Conservation (phyloP, 441 rosid genomes). For the Omphalea diandra region DNA sequence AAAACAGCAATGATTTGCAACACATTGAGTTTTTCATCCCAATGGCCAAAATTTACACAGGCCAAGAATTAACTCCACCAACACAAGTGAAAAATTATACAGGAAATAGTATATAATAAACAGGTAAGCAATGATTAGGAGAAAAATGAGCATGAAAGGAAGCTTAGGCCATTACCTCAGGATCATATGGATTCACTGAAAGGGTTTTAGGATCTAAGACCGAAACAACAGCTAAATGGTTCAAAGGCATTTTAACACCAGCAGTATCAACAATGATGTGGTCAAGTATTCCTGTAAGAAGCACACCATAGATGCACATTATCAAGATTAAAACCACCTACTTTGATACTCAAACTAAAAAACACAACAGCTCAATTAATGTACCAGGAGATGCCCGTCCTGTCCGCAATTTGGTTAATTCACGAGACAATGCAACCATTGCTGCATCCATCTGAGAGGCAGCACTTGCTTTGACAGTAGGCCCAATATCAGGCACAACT, state of each 20-base stretch:
- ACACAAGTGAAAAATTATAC: neutral
- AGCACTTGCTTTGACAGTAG: constrained; percentile 58
- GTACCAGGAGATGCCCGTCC: constrained; percentile 87
- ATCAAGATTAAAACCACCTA: constrained; percentile 17
- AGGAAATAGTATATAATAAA: constrained; percentile 1
- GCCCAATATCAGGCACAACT: constrained; percentile 58
- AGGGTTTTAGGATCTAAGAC: constrained; percentile 69
- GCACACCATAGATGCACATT: neutral
- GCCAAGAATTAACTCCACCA: neutral
- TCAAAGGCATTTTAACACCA: constrained; percentile 75
- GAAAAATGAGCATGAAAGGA: neutral
- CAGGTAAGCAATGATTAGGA: neutral
- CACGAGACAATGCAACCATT: constrained; percentile 65
- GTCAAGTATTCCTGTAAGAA: constrained; percentile 81
- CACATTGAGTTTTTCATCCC: constrained; percentile 1
- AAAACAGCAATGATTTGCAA: neutral
- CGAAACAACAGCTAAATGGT: constrained; percentile 79
- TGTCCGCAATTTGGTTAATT: constrained; percentile 72
- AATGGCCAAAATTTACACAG: neutral
- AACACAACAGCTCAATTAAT: neutral
- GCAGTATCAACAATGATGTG: constrained; percentile 81
- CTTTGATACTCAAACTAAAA: neutral
- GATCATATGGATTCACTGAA: constrained; percentile 71
- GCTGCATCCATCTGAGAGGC: constrained; percentile 91
- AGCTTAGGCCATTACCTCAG: constrained; percentile 39